Conservation (phyloP, 2,329 filamentous ascomycete species). For the Aspergillus sp. region DNA sequence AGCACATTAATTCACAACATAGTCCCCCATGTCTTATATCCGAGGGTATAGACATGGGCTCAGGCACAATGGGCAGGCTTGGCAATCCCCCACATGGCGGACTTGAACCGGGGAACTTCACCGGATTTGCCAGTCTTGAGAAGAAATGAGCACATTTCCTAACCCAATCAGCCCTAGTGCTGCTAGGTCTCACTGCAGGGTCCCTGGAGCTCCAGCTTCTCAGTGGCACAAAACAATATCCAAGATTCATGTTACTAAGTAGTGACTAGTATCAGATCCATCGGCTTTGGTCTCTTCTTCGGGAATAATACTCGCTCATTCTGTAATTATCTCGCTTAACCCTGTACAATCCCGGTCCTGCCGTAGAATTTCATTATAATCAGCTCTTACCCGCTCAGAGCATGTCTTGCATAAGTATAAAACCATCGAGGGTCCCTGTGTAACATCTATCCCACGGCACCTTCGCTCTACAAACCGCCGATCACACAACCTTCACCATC, state of each 20-base stretch:
- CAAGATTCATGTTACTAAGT: neutral
- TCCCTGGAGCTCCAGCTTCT: neutral
- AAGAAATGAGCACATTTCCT: slow-evolving; percentile 36
- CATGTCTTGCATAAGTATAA: neutral
- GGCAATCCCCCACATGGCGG: slow-evolving; percentile 2
- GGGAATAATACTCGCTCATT: neutral
- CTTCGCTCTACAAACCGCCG: neutral
- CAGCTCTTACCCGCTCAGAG: neutral
- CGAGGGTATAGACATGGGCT: neutral
- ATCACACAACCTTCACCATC: neutral
- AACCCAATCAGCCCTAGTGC: slow-evolving; percentile 18
- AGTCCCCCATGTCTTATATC: neutral
- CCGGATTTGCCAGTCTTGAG: slow-evolving; percentile 21
- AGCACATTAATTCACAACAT: too few relatives aligned
- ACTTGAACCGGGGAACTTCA: neutral
- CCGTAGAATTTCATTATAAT: too few relatives aligned
- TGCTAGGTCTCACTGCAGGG: neutral
- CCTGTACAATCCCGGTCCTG: neutral
- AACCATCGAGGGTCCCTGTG: neutral
- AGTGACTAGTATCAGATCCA: neutral
- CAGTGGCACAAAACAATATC: neutral
- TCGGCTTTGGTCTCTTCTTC: neutral
- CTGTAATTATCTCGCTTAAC: slow-evolving; percentile 1
- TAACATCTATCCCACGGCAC: neutral
- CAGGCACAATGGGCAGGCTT: neutral